Percentiles rank a stretch among this genome's conserved stretches.
Evolutionary conservation across 176 grass and related monocot species (phyloP).

Genomic region (Hordeum marinum): DNA sequence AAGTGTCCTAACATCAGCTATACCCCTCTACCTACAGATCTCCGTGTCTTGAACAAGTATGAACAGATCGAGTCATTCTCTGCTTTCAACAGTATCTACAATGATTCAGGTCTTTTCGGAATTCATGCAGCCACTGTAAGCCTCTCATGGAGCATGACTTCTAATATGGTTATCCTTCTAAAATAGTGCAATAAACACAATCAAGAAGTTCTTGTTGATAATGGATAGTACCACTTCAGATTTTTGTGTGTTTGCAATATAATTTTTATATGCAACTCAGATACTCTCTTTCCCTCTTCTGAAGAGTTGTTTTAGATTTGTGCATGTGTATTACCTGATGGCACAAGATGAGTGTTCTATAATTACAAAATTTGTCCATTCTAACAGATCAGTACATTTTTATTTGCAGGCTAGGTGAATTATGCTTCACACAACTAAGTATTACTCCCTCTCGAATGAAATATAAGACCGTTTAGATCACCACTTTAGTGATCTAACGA

Average conservation of each 20-base stretch:
- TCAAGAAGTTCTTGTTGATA: neutral
- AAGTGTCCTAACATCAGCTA: neutral
- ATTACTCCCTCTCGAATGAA: neutral
- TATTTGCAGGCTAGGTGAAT: neutral
- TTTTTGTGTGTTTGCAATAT: neutral
- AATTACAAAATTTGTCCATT: neutral
- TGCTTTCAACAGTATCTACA: constrained; percentile 85
- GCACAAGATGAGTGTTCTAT: neutral
- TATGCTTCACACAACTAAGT: neutral
- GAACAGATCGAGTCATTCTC: constrained; percentile 72
- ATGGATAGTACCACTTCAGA: neutral
- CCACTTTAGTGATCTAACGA: too few relatives aligned
- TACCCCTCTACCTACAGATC: constrained; percentile 51
- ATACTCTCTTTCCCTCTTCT: neutral
- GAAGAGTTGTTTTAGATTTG: neutral
- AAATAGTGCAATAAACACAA: constrained; percentile 15
- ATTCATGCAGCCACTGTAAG: constrained; percentile 75
- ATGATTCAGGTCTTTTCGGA: constrained; percentile 83
- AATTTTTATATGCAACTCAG: neutral
- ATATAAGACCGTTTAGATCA: too few relatives aligned
- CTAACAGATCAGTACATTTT: neutral
- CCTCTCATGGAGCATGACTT: constrained; percentile 7
- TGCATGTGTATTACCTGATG: neutral
- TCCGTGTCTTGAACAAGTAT: constrained; percentile 64
- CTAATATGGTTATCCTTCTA: neutral